A percentile compares a stretch with the other conserved stretches of the same genome.
Conservation (phyloP, 2,329 filamentous ascomycete species). For the Diaporthe ampelina region DNA sequence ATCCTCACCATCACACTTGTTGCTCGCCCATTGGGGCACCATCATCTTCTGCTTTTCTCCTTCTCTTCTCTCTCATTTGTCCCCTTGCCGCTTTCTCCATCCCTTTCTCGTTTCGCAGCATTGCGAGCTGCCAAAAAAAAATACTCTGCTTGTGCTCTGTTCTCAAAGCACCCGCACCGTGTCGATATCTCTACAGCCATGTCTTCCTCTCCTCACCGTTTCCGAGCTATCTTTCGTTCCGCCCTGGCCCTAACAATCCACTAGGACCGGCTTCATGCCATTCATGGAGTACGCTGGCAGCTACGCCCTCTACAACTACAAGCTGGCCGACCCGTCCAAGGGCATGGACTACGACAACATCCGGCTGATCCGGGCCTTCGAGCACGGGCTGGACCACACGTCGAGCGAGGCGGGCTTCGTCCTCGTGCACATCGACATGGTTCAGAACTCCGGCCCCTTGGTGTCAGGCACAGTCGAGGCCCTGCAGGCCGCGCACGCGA, state of each 20-base stretch:
- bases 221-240: not conserved
- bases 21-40: no score
- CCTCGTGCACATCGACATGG: slow-evolving; percentile 97
- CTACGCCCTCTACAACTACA: slow-evolving; percentile 79
- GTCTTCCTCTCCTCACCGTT: not conserved
- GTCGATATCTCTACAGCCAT: slow-evolving; percentile 19
- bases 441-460: slow-evolving; percentile 84
- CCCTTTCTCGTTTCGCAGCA: no score
- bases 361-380: slow-evolving; percentile 90
- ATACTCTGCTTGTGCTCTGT: no score
- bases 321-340: slow-evolving; percentile 66
- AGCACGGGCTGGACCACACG: slow-evolving; percentile 85
- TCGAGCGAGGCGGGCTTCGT: slow-evolving; percentile 97
- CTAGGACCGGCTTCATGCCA: slow-evolving; percentile 81
- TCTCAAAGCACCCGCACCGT: no score
- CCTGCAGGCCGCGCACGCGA: slow-evolving; percentile 65
- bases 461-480: slow-evolving; percentile 79
- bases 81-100: no score
- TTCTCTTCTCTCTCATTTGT: no score
- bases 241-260: slow-evolving; percentile 9
- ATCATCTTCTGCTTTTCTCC: no score
- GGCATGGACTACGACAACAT: slow-evolving; percentile 77
- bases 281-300: slow-evolving; percentile 89
- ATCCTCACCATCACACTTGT: not conserved
- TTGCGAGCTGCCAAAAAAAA: no score